Base-by-base conservation (phyloP, 805 yeast genomes). In the Zygoascus biomembranicola region DNA sequence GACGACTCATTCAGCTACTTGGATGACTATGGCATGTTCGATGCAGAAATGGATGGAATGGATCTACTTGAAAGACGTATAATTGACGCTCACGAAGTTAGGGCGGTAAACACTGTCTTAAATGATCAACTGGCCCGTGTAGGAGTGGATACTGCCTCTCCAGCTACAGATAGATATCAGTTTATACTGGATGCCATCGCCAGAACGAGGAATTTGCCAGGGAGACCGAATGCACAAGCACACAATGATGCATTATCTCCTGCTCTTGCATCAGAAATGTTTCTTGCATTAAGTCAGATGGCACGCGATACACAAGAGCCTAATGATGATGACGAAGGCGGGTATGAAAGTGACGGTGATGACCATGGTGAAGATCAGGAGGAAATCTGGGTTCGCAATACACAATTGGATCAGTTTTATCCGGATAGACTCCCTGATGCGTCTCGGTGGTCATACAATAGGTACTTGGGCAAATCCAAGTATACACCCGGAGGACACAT, bases 311-410 rank as follows among this genome's bases (percentile, higher is more conserved):
- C 23, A 8, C 42, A 31, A 13, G 44, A 37, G 32, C 37, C 37
- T 26, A 13, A 47, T 44, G 57, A 56, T 23, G 53, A 50, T 18
- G 53, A 47, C 19, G 28, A 23, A 23, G 28, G 6, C 28, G 28
- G 28, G 28, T 23, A 23, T 23, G 28, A 23, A 23, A 45, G 43
- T 13, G 55, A 54, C 49, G 55, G 57, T 43, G 52, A 46, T 9
- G 56, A 51, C 23, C 55, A 49, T 14, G 60, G 51, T 8, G 54
- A 47, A 11, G 58, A 20, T 5, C 57, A 52, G 11, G 58, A 52
- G 26, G 51, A 39, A n/a, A 52, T 42, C 31, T 48, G 49, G 19
- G 54, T 32, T n/a, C 55, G 32, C 28, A 44, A 37, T 8, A 20
- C 13, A 13, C 51, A 49, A 2, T 5, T 16, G 45, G 44, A 28